Evolutionary conservation across 306 rosid genomes (phyloP).

Genomic region (Fragaria vesca): DNA sequence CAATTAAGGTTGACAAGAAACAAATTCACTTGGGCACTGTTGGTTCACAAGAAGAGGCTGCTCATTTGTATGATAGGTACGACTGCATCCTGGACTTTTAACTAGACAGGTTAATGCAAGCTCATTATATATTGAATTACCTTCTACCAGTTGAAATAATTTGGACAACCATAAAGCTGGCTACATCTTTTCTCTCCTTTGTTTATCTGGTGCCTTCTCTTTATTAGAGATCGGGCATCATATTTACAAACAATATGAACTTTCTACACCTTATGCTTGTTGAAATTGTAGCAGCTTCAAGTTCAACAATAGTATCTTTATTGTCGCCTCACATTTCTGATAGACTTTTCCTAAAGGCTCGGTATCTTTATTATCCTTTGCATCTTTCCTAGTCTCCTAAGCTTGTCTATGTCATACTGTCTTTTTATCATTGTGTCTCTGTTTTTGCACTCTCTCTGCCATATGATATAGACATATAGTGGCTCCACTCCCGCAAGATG

Average conservation of each 20-base stretch:
- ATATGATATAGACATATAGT: neutral
- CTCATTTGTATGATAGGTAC: conserved; percentile 85
- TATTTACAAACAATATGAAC: neutral
- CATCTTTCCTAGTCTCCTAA: neutral
- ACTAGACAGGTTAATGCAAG: neutral
- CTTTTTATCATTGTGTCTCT: neutral
- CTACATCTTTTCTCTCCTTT: neutral
- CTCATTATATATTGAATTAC: too few species aligned
- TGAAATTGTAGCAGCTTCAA: neutral
- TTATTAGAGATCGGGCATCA: neutral
- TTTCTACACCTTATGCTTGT: neutral
- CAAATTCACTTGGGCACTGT: conserved; percentile 95
- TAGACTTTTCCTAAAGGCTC: neutral
- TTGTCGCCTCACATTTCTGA: conserved; percentile 4
- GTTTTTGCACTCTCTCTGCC: neutral
- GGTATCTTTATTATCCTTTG: neutral
- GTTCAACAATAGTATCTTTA: neutral
- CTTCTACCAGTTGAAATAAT: neutral
- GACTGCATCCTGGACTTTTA: neutral
- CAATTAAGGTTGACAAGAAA: conserved; percentile 94
- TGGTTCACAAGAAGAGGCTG: conserved; percentile 95
- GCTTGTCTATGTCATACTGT: neutral
- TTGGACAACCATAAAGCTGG: neutral
- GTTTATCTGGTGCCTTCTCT: neutral
- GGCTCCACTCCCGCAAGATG: neutral